A percentile compares a stretch with the other conserved stretches of the same genome.
phyloP scores from a whole-genome alignment of 139 green algal genomes.

The Picochlorum costavermella region DNA sequence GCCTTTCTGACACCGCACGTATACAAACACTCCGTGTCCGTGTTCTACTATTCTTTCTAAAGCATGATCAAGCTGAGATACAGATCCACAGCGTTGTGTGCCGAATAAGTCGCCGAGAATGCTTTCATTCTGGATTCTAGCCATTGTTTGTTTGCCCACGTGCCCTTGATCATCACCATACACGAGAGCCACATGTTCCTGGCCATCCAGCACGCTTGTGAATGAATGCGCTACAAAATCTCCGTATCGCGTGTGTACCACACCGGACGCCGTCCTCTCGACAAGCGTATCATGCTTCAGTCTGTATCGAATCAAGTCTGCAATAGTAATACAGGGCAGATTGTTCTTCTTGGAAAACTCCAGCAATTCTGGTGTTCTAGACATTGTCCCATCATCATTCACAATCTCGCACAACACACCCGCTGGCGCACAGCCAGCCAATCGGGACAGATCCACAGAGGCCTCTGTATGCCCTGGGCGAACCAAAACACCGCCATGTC shows the following conservation, averaged over 20 bases:
- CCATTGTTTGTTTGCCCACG: constrained; percentile 13
- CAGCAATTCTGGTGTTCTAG: constrained; percentile 62
- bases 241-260: constrained; percentile 25
- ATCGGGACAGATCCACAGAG: constrained; percentile 77
- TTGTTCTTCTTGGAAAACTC: constrained; percentile 68
- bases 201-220: constrained; percentile 38
- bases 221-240: constrained; percentile 41
- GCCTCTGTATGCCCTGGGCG: constrained; percentile 91
- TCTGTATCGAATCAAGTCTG: constrained; percentile 70
- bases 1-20: constrained; percentile 35
- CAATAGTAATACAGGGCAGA: constrained; percentile 87
- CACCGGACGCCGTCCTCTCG: constrained; percentile 3
- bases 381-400: constrained; percentile 79
- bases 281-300: constrained; percentile 25
- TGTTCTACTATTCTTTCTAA: constrained; percentile 27
- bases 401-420: constrained; percentile 96
- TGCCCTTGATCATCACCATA: constrained; percentile 15
- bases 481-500: constrained; percentile 67
- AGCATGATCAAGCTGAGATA: constrained; percentile 35
- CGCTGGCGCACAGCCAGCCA: constrained; percentile 77
- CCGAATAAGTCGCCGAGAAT: constrained; percentile 42
- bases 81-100: constrained; percentile 12
- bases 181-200: constrained; percentile 60
- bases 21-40: constrained; percentile 50
- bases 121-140: constrained; percentile 32